Conservation (phyloP, 176 grass and related monocot genomes). For the Puya raimondii region DNA sequence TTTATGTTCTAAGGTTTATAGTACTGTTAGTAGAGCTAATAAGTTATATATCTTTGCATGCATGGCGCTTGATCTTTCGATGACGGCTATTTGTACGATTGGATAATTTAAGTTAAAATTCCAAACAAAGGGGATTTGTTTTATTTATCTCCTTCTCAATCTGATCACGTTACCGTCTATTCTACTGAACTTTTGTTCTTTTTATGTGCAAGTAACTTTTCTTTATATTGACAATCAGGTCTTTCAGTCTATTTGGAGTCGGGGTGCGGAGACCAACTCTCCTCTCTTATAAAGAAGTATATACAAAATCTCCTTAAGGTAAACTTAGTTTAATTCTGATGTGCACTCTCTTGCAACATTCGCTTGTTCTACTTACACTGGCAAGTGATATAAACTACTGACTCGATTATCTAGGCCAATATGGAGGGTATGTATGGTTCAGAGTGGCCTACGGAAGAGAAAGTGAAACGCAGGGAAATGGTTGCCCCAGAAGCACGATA, state of each 20-base stretch:
- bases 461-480: conserved; percentile 74
- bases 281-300: conserved; percentile 38
- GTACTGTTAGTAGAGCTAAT: neutral
- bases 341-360: neutral
- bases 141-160: neutral
- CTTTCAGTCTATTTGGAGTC: conserved; percentile 63
- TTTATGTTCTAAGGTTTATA: neutral
- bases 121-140: neutral
- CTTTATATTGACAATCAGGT: conserved; percentile 30
- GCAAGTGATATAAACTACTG: neutral
- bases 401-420: conserved; percentile 40
- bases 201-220: neutral
- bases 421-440: conserved; percentile 58
- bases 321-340: conserved; percentile 2
- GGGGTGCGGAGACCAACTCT: conserved; percentile 43
- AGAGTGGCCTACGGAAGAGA: conserved; percentile 83
- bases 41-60: neutral
- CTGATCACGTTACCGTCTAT: neutral
- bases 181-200: neutral
- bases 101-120: neutral
- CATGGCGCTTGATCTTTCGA: neutral
- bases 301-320: conserved; percentile 89
- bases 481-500: conserved; percentile 53
- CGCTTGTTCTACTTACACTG: neutral
- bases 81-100: neutral